Evolutionary conservation across 495 filamentous ascomycete genomes (phyloP).

Genomic region (Annulohypoxylon bovei): DNA sequence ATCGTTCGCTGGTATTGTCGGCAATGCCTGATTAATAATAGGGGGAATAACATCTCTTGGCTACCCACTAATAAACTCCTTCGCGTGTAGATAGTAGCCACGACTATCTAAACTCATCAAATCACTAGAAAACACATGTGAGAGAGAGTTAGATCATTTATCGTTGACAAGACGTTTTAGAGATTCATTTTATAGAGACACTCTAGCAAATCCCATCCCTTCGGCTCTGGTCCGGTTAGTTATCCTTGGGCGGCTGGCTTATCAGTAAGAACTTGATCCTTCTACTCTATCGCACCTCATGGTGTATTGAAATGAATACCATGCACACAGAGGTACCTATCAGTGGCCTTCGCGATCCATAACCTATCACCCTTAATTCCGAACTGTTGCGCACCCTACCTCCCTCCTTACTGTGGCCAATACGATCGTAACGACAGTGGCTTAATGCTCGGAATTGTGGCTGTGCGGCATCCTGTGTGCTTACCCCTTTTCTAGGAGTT

Average conservation of each 20-base stretch:
- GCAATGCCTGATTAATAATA: neutral
- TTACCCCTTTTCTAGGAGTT: neutral
- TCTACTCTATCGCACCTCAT: neutral
- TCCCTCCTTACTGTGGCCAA: neutral
- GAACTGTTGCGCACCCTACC: neutral
- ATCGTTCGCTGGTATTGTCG: neutral
- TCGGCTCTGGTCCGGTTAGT: neutral
- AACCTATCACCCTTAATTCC: neutral
- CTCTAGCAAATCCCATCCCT: neutral
- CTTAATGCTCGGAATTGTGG: neutral
- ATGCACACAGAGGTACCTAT: no score
- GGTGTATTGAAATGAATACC: neutral
- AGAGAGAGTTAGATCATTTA: no score
- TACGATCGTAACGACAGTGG: neutral
- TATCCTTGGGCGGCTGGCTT: neutral
- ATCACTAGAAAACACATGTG: neutral
- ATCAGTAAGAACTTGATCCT: neutral
- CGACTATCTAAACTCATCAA: neutral
- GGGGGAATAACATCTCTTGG: neutral
- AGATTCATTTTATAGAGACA: no score
- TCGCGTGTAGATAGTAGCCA: neutral
- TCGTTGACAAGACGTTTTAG: no score
- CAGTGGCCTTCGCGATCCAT: neutral
- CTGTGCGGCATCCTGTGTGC: neutral
- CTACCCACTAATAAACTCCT: constrained; percentile 2